Base-by-base conservation (phyloP, 139 green algal species). In the Haematococcus lacustris region DNA sequence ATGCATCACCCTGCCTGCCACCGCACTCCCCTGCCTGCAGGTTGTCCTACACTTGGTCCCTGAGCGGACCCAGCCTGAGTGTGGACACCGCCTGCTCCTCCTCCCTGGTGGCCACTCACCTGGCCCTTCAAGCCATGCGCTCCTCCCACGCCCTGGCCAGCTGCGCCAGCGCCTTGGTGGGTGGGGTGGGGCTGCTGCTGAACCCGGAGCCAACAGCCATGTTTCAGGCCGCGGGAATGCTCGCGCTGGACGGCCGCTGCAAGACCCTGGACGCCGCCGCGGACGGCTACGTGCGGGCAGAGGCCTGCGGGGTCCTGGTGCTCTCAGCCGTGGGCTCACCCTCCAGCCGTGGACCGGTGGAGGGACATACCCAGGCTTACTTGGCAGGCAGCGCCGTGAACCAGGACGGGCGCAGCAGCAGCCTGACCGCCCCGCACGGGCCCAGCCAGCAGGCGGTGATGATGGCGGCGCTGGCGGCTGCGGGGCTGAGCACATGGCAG, bases 381-480 rank as follows among this genome's bases (percentile, higher is more conserved):
- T 25, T 96, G 7, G 21, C 59, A 0, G 86, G 78, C 28, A 83
- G 82, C 1, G 85, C 91, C 0, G 89, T 97, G n/a, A 97, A 97
- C 85, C 88, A 94, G 75, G 93, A 97, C 65, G 92, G 92, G 35
- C 83, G 92, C 57, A 93, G 87, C 65, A 93, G 86, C 84, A 85
- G 73, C 72, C 83, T 97, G 41, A 97, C 92, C 1, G 92, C 91
- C 17, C 92, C 92, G 32, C 92, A 95, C 70, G 92, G 92, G 4
- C 53, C 53, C 9, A 30, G 13, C 9, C 86, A 93, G 71, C 90
- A 94, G 72, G 73, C 61, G 37, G 90, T 94, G 34, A 80, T 97
- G 1, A 71, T 80, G 7, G 47, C 72, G 28, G 87, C 88, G 1
- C 70, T 94, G 37, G 25, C 28, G 3, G 68, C 43, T 2, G 86